Evolutionary conservation across 331 rosid genomes (phyloP).

Genomic region (Stylosanthes scabra): DNA sequence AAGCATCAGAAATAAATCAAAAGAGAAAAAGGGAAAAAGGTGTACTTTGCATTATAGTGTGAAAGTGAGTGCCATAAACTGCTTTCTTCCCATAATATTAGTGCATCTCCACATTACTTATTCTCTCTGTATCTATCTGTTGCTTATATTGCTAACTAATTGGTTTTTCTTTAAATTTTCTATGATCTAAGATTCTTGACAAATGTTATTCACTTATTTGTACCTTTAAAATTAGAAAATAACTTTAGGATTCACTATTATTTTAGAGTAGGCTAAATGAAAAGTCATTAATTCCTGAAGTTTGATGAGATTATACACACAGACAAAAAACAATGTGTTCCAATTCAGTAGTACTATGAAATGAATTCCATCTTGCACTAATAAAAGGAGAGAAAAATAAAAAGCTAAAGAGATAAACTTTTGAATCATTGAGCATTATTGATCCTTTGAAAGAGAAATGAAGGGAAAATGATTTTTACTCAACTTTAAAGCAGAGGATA

Average conservation of each 20-base stretch:
- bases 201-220: not conserved
- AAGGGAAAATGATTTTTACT: not conserved
- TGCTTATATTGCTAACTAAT: not conserved
- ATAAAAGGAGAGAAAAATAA: not conserved
- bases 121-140: not conserved
- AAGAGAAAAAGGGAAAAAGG: not conserved
- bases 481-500: not conserved
- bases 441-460: not conserved
- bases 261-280: not conserved
- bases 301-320: not conserved
- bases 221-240: too few species aligned
- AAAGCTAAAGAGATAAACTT: not conserved
- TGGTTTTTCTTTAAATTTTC: not conserved
- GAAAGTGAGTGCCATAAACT: slow-evolving; percentile 33
- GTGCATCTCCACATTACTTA: not conserved
- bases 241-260: too few species aligned
- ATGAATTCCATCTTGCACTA: too few species aligned
- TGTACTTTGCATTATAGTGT: slow-evolving; percentile 3
- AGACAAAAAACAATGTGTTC: too few species aligned
- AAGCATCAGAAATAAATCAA: not conserved
- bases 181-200: not conserved
- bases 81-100: slow-evolving; percentile 40
- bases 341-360: too few species aligned
- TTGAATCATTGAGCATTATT: not conserved
- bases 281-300: not conserved